Percentiles rank a stretch among this genome's conserved stretches.
These are phyloP conservation scores for Cerioporus squamosus DNA, from an alignment of 1,284 basidiomycete genomes.

Conservation along the genomic window DNA sequence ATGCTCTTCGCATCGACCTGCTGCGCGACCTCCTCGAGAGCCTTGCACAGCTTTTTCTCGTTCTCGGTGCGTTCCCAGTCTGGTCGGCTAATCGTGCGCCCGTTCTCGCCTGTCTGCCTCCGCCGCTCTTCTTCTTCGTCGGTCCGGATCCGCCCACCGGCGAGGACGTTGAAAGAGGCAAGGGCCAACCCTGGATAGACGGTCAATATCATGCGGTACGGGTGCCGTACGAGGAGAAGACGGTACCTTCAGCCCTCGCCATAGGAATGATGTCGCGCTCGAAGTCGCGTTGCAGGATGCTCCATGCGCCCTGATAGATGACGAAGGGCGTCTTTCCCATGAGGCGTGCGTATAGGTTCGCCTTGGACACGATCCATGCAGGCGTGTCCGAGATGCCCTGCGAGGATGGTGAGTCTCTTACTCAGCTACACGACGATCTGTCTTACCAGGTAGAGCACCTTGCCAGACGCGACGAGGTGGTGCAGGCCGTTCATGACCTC, in stretches of 20 bases:
- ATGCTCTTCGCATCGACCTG: constrained; percentile 41
- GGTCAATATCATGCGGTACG: no score
- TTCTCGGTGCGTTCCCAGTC: constrained; percentile 46
- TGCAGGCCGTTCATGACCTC: constrained; percentile 54
- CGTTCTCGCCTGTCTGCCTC: constrained; percentile 45
- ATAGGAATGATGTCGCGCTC: constrained; percentile 55
- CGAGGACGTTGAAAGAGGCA: constrained; percentile 55
- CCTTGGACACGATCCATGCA: constrained; percentile 33
- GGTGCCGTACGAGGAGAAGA: background rate
- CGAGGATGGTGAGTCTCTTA: background rate
- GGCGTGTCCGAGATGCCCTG: constrained; percentile 34
- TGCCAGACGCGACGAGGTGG: constrained; percentile 41
- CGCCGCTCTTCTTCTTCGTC: constrained; percentile 51
- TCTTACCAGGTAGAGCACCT: constrained; percentile 46
- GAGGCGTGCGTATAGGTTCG: constrained; percentile 34
- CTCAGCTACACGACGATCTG: background rate
- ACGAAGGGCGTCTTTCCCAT: constrained; percentile 52
- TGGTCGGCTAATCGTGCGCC: constrained; percentile 31
- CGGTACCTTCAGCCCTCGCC: constrained; percentile 40
- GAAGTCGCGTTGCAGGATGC: constrained; percentile 36
- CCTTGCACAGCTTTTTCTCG: constrained; percentile 43
- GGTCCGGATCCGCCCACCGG: constrained; percentile 48
- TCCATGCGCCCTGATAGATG: constrained; percentile 60
- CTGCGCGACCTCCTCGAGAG: constrained; percentile 48
- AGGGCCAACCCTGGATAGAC: constrained; percentile 44